Conservation (phyloP, 2,329 filamentous ascomycete genomes). For the Fusarium anthophilum region DNA sequence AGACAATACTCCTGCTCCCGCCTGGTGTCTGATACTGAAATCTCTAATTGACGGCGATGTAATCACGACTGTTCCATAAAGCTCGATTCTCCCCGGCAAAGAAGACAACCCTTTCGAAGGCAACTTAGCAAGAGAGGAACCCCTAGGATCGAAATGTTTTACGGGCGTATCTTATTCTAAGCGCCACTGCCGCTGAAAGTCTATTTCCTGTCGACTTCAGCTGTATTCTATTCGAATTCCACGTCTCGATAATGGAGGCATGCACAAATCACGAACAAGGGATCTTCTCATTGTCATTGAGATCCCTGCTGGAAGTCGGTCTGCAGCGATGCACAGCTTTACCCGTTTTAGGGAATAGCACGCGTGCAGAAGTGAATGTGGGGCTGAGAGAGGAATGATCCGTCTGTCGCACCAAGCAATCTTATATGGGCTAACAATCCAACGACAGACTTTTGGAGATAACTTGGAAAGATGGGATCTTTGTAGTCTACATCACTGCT, state of each 20-base stretch:
- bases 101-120: not conserved
- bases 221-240: not conserved
- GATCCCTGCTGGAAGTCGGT: not conserved
- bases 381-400: not conserved
- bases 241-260: not conserved
- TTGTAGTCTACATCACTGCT: accelerated
- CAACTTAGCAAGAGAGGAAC: not conserved
- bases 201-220: not conserved
- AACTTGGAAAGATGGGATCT: accelerated
- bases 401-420: no score
- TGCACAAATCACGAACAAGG: not conserved
- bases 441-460: not conserved
- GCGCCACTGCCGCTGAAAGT: not conserved
- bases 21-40: no score
- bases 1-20: not conserved
- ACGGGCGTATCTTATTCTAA: no score
- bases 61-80: not conserved
- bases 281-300: not conserved
- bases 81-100: no score
- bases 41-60: no score
- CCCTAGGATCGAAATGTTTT: not conserved
- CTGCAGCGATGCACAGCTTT: slow-evolving; percentile 6
- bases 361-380: not conserved
- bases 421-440: not conserved
- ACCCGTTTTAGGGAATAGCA: slow-evolving; percentile 1